Base-by-base conservation (phyloP, 2,329 filamentous ascomycete genomes). In the Fusarium begoniae region DNA sequence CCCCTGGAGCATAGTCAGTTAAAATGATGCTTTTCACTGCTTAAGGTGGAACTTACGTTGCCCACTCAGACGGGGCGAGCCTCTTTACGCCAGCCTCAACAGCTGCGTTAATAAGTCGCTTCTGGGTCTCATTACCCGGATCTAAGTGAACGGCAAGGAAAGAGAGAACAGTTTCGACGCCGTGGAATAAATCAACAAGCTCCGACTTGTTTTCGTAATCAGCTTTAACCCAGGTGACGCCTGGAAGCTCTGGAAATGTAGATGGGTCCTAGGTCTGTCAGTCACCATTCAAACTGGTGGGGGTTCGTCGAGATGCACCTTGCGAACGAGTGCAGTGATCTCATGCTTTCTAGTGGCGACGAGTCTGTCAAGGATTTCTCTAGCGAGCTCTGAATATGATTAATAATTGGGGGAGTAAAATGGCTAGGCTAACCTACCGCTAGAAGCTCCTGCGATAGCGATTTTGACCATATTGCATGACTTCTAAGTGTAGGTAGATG, bases 31-130 rank as follows among this genome's bases (percentile, higher is more conserved):
- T 26, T 26, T 0, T 26, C 12, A 1, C 17, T 13, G 0, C 17
- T 45, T 2, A 3, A 9, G 6, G 1, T 3, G 1, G 10, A 5
- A 11, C 63, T 50, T 0, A 69, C 66, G 47, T 47, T 13, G 47
- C 66, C 66, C 66, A 69, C 8, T 69, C 66, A 9, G 66, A 69
- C 3, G 66, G 66, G 4, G 66, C 64, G 12, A 44, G 63, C 18
- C 66, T 28, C 4, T 63, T 63, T 0, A 69, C 64, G 2, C 37
- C 64, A 5, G 66, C 55, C 22, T 69, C 43, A 5, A 69, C 17
- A 18, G 45, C 37, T 6, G 66, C 43, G 11, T 69, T 18, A 6
- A 69, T 69, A 8, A 69, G n/a, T 18, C 64, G 55, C n/a, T 63
- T 69, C 3, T 69, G 66, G 2, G 66, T 69, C 6, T 50, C 47